Percentiles rank a stretch among this genome's conserved stretches.
phyloP scores from a whole-genome alignment of 2,329 filamentous ascomycete species.

The Phialemoniopsis sp. region DNA sequence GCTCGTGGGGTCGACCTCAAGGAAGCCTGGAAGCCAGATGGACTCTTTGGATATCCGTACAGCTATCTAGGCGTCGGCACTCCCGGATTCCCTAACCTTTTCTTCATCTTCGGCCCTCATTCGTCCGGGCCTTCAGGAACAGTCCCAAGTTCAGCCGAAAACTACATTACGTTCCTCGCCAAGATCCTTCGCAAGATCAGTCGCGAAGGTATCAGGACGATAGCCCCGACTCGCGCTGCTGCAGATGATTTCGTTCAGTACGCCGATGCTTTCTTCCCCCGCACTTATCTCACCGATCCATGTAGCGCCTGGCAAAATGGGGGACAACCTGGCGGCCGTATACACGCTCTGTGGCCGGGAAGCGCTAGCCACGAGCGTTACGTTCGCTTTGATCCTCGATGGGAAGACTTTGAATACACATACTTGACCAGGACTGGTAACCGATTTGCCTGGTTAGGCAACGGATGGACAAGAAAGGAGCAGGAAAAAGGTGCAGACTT shows the following conservation, averaged over 20 bases:
- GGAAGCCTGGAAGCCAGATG: slow-evolving; percentile 13
- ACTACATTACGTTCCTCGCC: slow-evolving; percentile 9
- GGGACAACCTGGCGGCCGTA: slow-evolving; percentile 1
- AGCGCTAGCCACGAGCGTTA: slow-evolving; percentile 6
- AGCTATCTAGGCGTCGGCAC: slow-evolving; percentile 19
- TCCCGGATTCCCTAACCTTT: slow-evolving; percentile 20
- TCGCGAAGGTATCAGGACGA: slow-evolving; percentile 6
- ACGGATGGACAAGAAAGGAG: slow-evolving; percentile 5
- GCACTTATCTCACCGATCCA: slow-evolving; percentile 4
- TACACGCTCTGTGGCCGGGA: slow-evolving; percentile 10
- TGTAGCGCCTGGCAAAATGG: slow-evolving; percentile 13
- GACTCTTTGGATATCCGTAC: slow-evolving; percentile 6
- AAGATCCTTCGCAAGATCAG: slow-evolving; percentile 12
- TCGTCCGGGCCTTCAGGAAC: slow-evolving; percentile 9
- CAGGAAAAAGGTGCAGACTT: too few relatives aligned
- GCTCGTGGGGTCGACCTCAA: slow-evolving; percentile 12
- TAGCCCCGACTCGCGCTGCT: slow-evolving; percentile 8
- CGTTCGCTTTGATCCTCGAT: slow-evolving; percentile 1
- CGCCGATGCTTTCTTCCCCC: slow-evolving; percentile 6
- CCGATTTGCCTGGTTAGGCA: slow-evolving; percentile 5
- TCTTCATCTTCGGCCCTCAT: slow-evolving; percentile 14
- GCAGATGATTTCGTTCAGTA: slow-evolving; percentile 12
- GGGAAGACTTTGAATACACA: slow-evolving; percentile 10
- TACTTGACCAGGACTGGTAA: not conserved
- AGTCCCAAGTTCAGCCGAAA: slow-evolving; percentile 11